A percentile compares a stretch with the other conserved stretches of the same genome.
Conservation (phyloP, 257 asterid genomes). For the Capsicum rhomboideum region DNA sequence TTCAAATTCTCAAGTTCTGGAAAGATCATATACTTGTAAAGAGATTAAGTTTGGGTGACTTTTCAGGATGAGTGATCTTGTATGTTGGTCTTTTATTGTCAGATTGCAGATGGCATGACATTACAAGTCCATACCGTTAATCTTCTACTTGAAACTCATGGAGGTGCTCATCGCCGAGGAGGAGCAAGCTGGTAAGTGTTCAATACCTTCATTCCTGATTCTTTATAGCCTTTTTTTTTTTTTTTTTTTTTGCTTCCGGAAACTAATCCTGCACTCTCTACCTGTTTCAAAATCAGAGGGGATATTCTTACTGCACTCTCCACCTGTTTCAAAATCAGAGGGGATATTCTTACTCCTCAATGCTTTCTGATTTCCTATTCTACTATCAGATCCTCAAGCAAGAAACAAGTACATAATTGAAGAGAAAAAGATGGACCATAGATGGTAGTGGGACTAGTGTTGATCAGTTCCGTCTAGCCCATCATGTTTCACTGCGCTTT, state of each 20-base stretch:
- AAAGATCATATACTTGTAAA: not conserved
- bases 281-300: not conserved
- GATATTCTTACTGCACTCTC: not conserved
- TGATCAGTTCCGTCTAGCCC: not conserved
- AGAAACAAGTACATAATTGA: not conserved
- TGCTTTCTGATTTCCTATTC: not conserved
- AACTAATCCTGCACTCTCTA: not conserved
- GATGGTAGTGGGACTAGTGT: not conserved
- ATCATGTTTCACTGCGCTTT: not conserved
- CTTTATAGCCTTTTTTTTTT: conserved; percentile 2
- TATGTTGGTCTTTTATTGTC: conserved; percentile 20
- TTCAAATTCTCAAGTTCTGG: not conserved
- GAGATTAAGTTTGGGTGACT: not conserved
- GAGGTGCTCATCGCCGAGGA: conserved; percentile 77
- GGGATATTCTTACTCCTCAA: not conserved
- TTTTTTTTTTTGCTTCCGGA: not conserved
- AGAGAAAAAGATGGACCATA: not conserved
- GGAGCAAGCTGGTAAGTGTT: conserved; percentile 89
- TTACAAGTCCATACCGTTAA: conserved; percentile 75
- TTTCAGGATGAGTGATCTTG: conserved; percentile 4
- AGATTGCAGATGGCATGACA: conserved; percentile 99
- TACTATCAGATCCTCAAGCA: not conserved
- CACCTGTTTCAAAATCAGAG: not conserved
- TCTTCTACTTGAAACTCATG: conserved; percentile 93
- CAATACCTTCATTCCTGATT: conserved; percentile 9